These are phyloP conservation scores for Fusarium piperis DNA, from an alignment of 2,329 filamentous ascomycete genomes.

Conservation along the genomic window DNA sequence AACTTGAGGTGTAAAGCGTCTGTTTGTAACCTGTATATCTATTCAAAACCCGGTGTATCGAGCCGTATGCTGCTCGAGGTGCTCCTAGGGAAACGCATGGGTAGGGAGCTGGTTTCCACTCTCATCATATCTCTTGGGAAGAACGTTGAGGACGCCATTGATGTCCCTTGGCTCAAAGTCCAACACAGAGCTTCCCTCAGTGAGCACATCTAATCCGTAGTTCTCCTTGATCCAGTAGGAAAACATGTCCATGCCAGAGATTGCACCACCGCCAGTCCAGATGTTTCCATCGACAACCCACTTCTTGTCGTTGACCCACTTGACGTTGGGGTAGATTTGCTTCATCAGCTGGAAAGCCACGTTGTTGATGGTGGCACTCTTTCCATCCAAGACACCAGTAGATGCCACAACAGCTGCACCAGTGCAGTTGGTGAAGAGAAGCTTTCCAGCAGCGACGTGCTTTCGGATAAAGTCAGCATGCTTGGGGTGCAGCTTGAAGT, in stretches of 20 bases:
- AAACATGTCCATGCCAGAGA: conserved; percentile 58
- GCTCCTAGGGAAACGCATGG: conserved; percentile 9
- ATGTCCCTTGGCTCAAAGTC: conserved; percentile 51
- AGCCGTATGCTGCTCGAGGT: not conserved
- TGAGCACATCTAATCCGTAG: conserved; percentile 45
- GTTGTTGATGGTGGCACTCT: conserved; percentile 55
- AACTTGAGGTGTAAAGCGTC: not conserved
- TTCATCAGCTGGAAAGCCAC: conserved; percentile 42
- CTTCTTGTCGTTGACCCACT: conserved; percentile 55
- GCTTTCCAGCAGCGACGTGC: conserved; percentile 49
- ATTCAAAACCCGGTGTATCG: not conserved
- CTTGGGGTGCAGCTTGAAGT: conserved; percentile 43
- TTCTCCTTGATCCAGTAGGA: conserved; percentile 52
- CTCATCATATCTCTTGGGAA: conserved; percentile 42
- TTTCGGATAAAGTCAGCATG: conserved; percentile 45
- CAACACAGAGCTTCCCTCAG: conserved; percentile 13
- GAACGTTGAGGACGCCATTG: conserved; percentile 43
- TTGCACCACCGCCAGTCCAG: conserved; percentile 57
- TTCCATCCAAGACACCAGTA: conserved; percentile 54
- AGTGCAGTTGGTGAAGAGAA: conserved; percentile 51
- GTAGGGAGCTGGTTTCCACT: conserved; percentile 45
- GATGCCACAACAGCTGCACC: conserved; percentile 45
- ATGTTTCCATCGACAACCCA: conserved; percentile 58
- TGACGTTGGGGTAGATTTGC: conserved; percentile 50
- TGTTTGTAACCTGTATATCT: not conserved